phyloP scores from a whole-genome alignment of 306 rosid genomes.

The Cyamopsis tetragonoloba region DNA sequence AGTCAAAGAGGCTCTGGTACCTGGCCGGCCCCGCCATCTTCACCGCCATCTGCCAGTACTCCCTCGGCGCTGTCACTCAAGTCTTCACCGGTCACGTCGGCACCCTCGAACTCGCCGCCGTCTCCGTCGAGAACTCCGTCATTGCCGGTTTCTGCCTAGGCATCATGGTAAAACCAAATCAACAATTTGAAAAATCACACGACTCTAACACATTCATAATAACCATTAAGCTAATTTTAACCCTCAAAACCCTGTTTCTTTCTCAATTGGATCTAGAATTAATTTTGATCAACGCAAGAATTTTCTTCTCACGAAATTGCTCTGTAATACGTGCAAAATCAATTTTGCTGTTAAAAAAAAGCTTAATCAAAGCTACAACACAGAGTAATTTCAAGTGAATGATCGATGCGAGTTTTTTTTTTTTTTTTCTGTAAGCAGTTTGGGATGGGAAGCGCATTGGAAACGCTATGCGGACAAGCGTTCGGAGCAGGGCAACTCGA shows the following conservation, averaged over 20 bases:
- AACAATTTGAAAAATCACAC: too few relatives aligned
- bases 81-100: slow-evolving; percentile 76
- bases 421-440: slow-evolving; percentile 25
- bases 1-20: slow-evolving; percentile 79
- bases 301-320: too few relatives aligned
- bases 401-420: neutral
- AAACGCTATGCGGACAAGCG: slow-evolving; percentile 91
- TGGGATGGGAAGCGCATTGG: slow-evolving; percentile 96
- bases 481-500: slow-evolving; percentile 69
- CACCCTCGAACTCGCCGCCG: slow-evolving; percentile 75
- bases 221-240: too few relatives aligned
- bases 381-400: too few relatives aligned
- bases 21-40: slow-evolving; percentile 92
- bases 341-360: too few relatives aligned
- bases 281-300: too few relatives aligned
- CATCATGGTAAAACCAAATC: slow-evolving; percentile 44
- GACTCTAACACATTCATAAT: too few relatives aligned
- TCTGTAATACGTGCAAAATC: too few relatives aligned
- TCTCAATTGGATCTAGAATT: too few relatives aligned
- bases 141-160: slow-evolving; percentile 93
- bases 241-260: too few relatives aligned
- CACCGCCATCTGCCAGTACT: slow-evolving; percentile 75
- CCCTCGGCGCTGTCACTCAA: slow-evolving; percentile 87
- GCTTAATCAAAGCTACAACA: too few relatives aligned
- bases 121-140: slow-evolving; percentile 83